These are phyloP conservation scores for Phaeoacremonium minimum DNA, from an alignment of 2,329 filamentous ascomycete species.

Conservation along the genomic window DNA sequence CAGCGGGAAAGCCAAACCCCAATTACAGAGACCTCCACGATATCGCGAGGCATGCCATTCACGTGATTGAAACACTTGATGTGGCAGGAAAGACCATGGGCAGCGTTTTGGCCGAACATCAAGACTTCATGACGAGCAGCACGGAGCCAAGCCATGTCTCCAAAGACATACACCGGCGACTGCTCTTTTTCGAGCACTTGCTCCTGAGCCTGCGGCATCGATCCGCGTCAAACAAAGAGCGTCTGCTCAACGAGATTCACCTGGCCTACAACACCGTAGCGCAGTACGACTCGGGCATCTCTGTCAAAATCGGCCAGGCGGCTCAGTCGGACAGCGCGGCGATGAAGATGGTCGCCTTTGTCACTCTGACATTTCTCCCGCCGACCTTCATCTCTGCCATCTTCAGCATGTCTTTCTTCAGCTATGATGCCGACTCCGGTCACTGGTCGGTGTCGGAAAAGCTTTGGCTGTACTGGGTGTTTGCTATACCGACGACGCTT, in stretches of 20 bases:
- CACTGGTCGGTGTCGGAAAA: constrained; percentile 18
- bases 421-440: constrained; percentile 13
- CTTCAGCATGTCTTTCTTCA: constrained; percentile 42
- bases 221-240: constrained; percentile 30
- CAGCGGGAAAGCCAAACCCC: constrained; percentile 17
- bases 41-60: constrained; percentile 36
- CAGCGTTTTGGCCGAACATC: constrained; percentile 22
- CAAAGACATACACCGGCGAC: constrained; percentile 21
- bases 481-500: constrained; percentile 17
- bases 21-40: constrained; percentile 33
- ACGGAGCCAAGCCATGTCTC: no score
- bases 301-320: constrained; percentile 32
- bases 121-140: constrained; percentile 16
- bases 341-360: constrained; percentile 30
- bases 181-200: constrained; percentile 26
- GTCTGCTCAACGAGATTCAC: constrained; percentile 53
- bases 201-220: constrained; percentile 27
- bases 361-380: constrained; percentile 19
- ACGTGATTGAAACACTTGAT: constrained; percentile 36
- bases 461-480: constrained; percentile 25
- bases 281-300: constrained; percentile 31
- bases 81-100: constrained; percentile 24
- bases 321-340: constrained; percentile 41
- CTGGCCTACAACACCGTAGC: constrained; percentile 41
- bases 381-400: constrained; percentile 45